Evolutionary conservation across 2,329 filamentous ascomycete species (phyloP).

Genomic region (Cercospora zeae-maydis): DNA sequence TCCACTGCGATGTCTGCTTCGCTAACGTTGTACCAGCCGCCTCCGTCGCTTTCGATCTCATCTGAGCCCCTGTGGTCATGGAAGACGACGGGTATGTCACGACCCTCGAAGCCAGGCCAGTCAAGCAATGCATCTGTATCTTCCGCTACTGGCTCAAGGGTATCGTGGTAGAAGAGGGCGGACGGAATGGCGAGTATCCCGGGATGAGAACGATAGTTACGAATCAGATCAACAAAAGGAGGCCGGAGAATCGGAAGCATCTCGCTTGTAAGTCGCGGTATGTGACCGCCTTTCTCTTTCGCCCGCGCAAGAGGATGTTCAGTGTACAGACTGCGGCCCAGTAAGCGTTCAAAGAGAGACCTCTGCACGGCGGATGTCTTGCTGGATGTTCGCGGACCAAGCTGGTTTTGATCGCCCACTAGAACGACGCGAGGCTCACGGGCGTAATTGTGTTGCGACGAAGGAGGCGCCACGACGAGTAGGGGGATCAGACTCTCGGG

Average conservation of each 20-base stretch:
- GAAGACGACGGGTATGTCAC: slow-evolving; percentile 27
- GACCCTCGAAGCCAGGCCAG: slow-evolving; percentile 25
- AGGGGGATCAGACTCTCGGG: slow-evolving; percentile 26
- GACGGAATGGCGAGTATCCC: slow-evolving; percentile 28
- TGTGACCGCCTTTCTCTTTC: slow-evolving; percentile 18
- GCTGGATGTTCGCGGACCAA: slow-evolving; percentile 30
- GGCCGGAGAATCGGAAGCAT: slow-evolving; percentile 29
- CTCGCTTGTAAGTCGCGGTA: slow-evolving; percentile 25
- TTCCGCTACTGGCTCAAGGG: slow-evolving; percentile 25
- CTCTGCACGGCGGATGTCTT: slow-evolving; percentile 19
- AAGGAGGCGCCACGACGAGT: slow-evolving; percentile 25
- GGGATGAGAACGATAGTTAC: slow-evolving; percentile 32
- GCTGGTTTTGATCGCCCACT: slow-evolving; percentile 31
- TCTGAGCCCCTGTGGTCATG: slow-evolving; percentile 19
- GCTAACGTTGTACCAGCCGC: slow-evolving; percentile 29
- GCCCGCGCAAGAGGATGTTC: slow-evolving; percentile 29
- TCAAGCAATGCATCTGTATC: slow-evolving; percentile 20
- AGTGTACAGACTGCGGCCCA: slow-evolving; percentile 22
- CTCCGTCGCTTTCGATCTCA: slow-evolving; percentile 30
- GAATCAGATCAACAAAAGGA: slow-evolving; percentile 28
- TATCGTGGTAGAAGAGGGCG: slow-evolving; percentile 29
- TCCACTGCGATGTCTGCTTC: slow-evolving; percentile 25
- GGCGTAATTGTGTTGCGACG: not conserved
- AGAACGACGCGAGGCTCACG: slow-evolving; percentile 20
- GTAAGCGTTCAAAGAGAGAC: slow-evolving; percentile 29